These are phyloP conservation scores for Alnus rubra DNA, from an alignment of 306 rosid species.

Conservation along the genomic window DNA sequence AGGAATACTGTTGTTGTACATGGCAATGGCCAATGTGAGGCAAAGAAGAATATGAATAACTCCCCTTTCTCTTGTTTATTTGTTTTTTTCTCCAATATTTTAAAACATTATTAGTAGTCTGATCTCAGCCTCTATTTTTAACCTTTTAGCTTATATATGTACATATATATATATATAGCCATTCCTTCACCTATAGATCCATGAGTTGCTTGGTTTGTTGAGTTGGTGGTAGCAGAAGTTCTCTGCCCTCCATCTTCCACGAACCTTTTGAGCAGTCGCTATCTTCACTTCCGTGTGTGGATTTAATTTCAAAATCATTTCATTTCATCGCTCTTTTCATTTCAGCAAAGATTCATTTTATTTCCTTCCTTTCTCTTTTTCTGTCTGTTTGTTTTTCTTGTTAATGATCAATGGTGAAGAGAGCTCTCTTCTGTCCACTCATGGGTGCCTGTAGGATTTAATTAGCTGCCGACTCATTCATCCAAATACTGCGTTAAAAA, in stretches of 20 bases:
- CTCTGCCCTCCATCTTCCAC: not conserved
- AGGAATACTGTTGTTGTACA: conserved; percentile 20
- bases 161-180: conserved; percentile 54
- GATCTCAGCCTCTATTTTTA: conserved; percentile 13
- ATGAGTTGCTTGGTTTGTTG: conserved; percentile 17
- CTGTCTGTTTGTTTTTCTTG: not conserved
- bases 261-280: no score
- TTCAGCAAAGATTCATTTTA: not conserved
- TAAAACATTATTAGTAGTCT: not conserved
- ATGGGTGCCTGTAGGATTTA: conserved; percentile 57
- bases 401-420: conserved; percentile 19
- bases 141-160: conserved; percentile 46
- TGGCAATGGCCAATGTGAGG: conserved; percentile 23
- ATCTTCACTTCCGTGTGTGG: no score
- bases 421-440: conserved; percentile 99
- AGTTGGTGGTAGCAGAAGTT: not conserved
- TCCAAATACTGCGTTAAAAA: conserved; percentile 68
- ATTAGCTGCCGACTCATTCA: conserved; percentile 99
- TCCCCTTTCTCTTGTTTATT: conserved; percentile 20
- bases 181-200: conserved; percentile 11
- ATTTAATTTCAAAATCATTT: no score
- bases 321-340: not conserved
- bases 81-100: conserved; percentile 11
- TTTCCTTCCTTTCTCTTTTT: not conserved
- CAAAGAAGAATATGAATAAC: conserved; percentile 60